A percentile compares a stretch with the other conserved stretches of the same genome.
Conservation (phyloP, 306 rosid genomes). For the Delonix regia region DNA sequence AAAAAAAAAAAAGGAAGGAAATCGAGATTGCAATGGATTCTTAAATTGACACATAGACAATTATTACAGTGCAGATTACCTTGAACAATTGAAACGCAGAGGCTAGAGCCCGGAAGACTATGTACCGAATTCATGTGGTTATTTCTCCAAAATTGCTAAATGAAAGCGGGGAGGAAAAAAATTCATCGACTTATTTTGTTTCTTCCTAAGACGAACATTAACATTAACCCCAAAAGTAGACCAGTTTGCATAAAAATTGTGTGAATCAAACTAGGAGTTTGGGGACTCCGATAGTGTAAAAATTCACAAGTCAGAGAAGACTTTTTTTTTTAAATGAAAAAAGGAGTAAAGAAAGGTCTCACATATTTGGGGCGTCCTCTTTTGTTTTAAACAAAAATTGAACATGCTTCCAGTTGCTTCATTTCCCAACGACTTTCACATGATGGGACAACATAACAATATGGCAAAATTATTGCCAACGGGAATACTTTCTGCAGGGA, state of each 20-base stretch:
- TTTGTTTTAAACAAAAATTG: conserved; percentile 53
- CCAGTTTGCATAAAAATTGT: not conserved
- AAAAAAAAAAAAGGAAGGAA: no score
- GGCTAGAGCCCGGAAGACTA: no score
- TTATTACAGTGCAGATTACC: no score
- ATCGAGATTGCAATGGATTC: no score
- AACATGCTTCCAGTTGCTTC: conserved; percentile 57
- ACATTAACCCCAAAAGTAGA: not conserved
- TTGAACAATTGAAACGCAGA: no score
- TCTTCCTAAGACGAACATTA: not conserved
- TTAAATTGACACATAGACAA: no score
- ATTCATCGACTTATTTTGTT: not conserved
- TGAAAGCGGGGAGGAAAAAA: not conserved
- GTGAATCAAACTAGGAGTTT: not conserved
- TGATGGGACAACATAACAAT: conserved; percentile 43
- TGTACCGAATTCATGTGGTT: no score
- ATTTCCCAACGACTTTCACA: conserved; percentile 49
- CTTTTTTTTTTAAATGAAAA: no score
- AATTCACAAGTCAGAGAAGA: conserved; percentile 13
- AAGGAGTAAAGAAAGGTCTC: not conserved
- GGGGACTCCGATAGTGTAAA: not conserved
- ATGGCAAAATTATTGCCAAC: conserved; percentile 62
- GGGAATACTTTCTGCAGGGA: conserved; percentile 42
- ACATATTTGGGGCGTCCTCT: conserved; percentile 52
- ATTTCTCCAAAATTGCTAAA: not conserved